These are phyloP conservation scores for Thraustotheca clavata DNA, from an alignment of 352 stramenopile genomes.

Conservation along the genomic window DNA sequence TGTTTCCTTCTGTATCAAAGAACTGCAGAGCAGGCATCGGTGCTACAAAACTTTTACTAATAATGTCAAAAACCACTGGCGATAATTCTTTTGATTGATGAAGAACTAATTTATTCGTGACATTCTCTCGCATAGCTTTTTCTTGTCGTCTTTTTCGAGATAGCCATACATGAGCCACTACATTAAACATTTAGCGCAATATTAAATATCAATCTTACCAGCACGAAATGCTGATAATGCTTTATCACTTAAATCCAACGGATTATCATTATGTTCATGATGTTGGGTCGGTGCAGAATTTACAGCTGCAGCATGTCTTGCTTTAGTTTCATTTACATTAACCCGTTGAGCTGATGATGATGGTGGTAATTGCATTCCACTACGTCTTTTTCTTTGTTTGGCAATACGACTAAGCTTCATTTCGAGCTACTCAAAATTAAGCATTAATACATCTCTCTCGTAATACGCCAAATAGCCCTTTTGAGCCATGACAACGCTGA, in stretches of 20 bases:
- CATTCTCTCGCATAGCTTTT: constrained; percentile 10
- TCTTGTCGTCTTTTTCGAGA: constrained; percentile 10
- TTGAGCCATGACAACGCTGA: not conserved
- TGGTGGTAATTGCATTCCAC: not conserved
- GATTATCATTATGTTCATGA: constrained; percentile 4
- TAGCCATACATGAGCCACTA: constrained; percentile 17
- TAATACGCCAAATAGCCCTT: not conserved
- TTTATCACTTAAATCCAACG: constrained; percentile 9
- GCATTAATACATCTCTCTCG: not conserved
- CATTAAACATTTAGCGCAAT: not conserved
- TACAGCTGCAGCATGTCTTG: not conserved
- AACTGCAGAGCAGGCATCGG: constrained; percentile 71
- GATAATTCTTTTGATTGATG: constrained; percentile 30
- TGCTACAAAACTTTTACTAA: constrained; percentile 61
- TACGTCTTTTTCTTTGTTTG: constrained; percentile 10
- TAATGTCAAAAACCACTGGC: constrained; percentile 59
- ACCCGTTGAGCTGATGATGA: not conserved
- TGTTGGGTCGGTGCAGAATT: not conserved
- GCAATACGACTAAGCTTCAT: not conserved
- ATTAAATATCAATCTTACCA: not conserved
- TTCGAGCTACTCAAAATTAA: not conserved
- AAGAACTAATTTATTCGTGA: constrained; percentile 12
- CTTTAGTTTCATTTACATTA: not conserved
- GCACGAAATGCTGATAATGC: constrained; percentile 18
- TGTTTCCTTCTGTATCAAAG: constrained; percentile 34